Base-by-base conservation (phyloP, 768 basidiomycete genomes). In the Auricularia cornea region DNA sequence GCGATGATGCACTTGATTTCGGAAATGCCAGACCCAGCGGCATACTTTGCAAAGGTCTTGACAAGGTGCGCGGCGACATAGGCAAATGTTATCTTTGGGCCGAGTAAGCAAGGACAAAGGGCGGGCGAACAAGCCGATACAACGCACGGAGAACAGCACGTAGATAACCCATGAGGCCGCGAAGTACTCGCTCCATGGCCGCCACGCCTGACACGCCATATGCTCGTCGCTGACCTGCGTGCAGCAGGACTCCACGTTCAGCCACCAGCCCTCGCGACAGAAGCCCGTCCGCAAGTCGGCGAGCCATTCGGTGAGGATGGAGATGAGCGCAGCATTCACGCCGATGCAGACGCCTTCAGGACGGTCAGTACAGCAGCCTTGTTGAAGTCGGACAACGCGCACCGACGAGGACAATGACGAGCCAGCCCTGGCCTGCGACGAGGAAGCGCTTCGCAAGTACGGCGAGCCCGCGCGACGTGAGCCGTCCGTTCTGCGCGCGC, bases 1-100 rank as follows among this genome's bases (percentile, higher is more conserved):
- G 92, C 92, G 32, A 99, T 79, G 68, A 98, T 98, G 72, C 94
- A 97, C 71, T 98, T 99, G 75, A 99, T 98, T 75, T 99, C 97
- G 26, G 95, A 93, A 59, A 99, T 98, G 60, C 97, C 97, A 64
- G 95, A 98, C 4, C 97, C 95, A 23, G 97, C 97, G 16, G 97
- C 95, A 74, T 96, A 96, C 61, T 87, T 94, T 10, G 96, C 95
- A 69, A 95, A 84, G 10, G 85, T 86, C 61, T 84, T 83, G 62
- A 98, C 97, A 12, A 99, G 80, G 72, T 92, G 92, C 0, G 94
- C 90, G 3, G 95, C 91, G 16, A 89, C 79, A 71, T 92, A 93
- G 0, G 94, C 86, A 70, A 98, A 96, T 2, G 80, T 68, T 3
- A 83, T 82, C 96, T 98, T 68, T 20, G 64, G 26, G 44, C 33